These are phyloP conservation scores for Centella asiatica DNA, from an alignment of 129 eudicot genomes.

Conservation along the genomic window DNA sequence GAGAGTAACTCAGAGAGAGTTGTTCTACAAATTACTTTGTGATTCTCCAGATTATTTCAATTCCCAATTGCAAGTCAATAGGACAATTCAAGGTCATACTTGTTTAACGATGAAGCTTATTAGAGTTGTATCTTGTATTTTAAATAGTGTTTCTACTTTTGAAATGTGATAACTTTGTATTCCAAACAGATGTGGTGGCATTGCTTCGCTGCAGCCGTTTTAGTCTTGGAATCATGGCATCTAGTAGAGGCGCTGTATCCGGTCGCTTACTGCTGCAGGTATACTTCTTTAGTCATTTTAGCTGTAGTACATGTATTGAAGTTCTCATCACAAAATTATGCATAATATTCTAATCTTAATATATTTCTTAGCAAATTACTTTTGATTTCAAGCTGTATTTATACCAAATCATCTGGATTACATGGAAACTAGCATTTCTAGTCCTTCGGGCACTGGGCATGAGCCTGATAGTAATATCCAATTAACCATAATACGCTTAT, in stretches of 20 bases:
- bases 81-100: constrained; percentile 73
- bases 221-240: constrained; percentile 98
- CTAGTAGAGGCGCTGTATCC: constrained; percentile 86
- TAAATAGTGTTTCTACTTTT: not conserved
- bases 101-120: not conserved
- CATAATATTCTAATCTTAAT: too few species aligned
- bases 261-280: constrained; percentile 91
- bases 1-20: constrained; percentile 90
- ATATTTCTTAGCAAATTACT: not conserved
- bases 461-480: not conserved
- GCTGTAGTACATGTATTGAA: not conserved
- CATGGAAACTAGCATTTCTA: not conserved
- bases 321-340: too few species aligned
- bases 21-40: constrained; percentile 81
- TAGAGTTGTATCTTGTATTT: constrained; percentile 7
- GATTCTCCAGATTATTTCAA: constrained; percentile 77
- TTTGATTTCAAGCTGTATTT: not conserved
- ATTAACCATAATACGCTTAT: constrained; percentile 1
- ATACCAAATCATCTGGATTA: not conserved
- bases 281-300: constrained; percentile 7
- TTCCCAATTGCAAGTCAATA: constrained; percentile 81
- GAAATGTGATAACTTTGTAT: not conserved
- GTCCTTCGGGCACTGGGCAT: not conserved
- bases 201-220: constrained; percentile 90
- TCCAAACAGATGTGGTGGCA: constrained; percentile 75